A percentile compares a stretch with the other conserved stretches of the same genome.
Evolutionary conservation across 306 rosid species (phyloP).

Genomic region (Medicago ruthenica): DNA sequence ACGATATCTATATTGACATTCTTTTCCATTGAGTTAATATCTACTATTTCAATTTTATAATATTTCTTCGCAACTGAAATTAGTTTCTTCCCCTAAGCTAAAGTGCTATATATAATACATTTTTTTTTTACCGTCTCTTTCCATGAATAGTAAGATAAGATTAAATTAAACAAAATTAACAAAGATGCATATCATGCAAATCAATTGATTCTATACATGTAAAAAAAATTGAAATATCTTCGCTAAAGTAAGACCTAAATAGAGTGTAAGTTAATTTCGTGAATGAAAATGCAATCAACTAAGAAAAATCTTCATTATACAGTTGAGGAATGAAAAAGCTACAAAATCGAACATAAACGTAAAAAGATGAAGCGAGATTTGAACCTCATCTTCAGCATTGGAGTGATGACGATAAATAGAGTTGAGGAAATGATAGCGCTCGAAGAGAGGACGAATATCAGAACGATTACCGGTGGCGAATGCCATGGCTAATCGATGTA

Average conservation of each 20-base stretch:
- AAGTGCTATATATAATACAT: conserved; percentile 22
- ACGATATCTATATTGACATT: background rate
- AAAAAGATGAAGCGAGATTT: conserved; percentile 35
- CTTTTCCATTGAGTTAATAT: background rate
- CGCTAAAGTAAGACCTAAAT: conserved; percentile 42
- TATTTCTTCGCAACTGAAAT: background rate
- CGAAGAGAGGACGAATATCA: conserved; percentile 71
- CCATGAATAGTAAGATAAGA: background rate
- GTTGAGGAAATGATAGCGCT: conserved; percentile 82
- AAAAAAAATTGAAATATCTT: background rate
- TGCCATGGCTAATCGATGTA: conserved; percentile 85
- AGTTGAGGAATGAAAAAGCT: conserved; percentile 13
- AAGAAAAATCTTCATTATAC: conserved; percentile 32
- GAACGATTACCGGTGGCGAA: conserved; percentile 79
- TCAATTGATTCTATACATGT: background rate
- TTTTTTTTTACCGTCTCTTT: conserved; percentile 16
- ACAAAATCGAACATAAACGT: background rate
- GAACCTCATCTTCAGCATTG: conserved; percentile 99
- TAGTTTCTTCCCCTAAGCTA: background rate
- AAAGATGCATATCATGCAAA: conserved; percentile 6
- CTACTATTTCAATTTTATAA: background rate
- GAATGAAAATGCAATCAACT: conserved; percentile 26
- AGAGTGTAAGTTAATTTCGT: conserved; percentile 29
- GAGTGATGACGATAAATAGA: conserved; percentile 90
- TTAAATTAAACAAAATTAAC: background rate